These are phyloP conservation scores for Eucalyptus leucophloia DNA, from an alignment of 345 rosid genomes.

Conservation along the genomic window DNA sequence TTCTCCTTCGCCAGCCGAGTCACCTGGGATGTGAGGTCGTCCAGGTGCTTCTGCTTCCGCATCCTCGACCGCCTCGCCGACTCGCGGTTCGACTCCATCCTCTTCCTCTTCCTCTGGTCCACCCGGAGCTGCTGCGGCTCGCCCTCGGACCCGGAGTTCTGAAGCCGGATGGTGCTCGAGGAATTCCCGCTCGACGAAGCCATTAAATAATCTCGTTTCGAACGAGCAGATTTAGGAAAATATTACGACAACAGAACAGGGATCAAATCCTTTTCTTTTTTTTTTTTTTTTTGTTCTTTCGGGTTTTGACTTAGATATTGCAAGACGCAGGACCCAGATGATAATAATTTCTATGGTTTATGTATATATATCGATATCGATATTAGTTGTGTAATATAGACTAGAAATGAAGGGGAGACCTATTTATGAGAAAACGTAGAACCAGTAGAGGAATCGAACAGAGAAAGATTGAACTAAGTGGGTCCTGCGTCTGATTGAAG, in stretches of 20 bases:
- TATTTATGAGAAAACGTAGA: conserved; percentile 6
- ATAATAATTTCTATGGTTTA: not conserved
- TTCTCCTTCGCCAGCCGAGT: conserved; percentile 15
- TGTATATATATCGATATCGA: not conserved
- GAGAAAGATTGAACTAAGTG: conserved; percentile 11
- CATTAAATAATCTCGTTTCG: not conserved
- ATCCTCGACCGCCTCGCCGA: conserved; percentile 39
- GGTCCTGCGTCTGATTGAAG: conserved; percentile 4
- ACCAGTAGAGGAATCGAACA: conserved; percentile 14
- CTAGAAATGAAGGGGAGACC: not conserved
- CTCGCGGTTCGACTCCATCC: conserved; percentile 32
- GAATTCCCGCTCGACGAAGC: not conserved
- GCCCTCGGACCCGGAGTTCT: not conserved
- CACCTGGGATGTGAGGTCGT: conserved; percentile 16
- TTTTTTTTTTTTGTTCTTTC: not conserved
- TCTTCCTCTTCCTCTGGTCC: conserved; percentile 12
- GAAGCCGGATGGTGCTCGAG: not conserved
- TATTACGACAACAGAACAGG: not conserved
- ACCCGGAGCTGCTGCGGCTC: not conserved
- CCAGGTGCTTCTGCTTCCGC: conserved; percentile 33
- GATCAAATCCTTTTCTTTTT: not conserved
- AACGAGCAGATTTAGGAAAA: not conserved
- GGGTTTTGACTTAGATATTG: not conserved
- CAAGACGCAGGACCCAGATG: not conserved
- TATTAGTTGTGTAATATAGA: not conserved